Evolutionary conservation across 441 rosid genomes (phyloP), one percentile per base, ranked within the genome.

Genomic region (Adansonia grandidieri): DNA sequence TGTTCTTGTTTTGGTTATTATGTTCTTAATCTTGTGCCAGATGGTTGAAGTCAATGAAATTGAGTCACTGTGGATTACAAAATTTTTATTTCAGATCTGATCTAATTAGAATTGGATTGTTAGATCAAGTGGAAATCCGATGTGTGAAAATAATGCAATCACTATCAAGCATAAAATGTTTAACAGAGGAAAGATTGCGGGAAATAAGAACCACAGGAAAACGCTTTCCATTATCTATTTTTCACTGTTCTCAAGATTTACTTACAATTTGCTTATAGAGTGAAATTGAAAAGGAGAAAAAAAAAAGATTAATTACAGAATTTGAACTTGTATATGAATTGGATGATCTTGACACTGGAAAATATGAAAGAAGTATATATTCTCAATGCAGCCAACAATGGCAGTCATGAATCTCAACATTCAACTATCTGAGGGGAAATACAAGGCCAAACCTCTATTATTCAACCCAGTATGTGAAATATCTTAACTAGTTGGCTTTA

Each of bases 181-280:
- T 20, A 9, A 9, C 13, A 20, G 63, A 20, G 63, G 32, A 58
- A 8, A 58, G 4, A 22, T 57, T 57, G 10, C 4, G 20, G 61
- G 24, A 57, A 57, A 7, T 6, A 45, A 57, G 71, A 9, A 22
- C 15, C 5, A 22, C 28, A 19, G 71, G 71, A 65, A 13, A 44
- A 42, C 72, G 9, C 76, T 51, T 76, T 57, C 5, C 64, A 56
- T 73, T 62, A 10, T 50, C 13, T 42, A 42, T 40, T 40, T 15
- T 74, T 15, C 42, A 47, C 69, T 82, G 37, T 37, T 42, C 82
- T 80, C 87, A 60, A 13, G 53, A 78, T 82, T 75, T 80, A 85
- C 85, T 78, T 62, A 75, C 84, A 81, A 81, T 77, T 82, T 75
- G 80, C 85, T 82, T 82, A 8, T 64, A 75, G 58, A 51, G 70